These are phyloP conservation scores for Albizia julibrissin DNA, from an alignment of 306 rosid genomes.

Conservation along the genomic window DNA sequence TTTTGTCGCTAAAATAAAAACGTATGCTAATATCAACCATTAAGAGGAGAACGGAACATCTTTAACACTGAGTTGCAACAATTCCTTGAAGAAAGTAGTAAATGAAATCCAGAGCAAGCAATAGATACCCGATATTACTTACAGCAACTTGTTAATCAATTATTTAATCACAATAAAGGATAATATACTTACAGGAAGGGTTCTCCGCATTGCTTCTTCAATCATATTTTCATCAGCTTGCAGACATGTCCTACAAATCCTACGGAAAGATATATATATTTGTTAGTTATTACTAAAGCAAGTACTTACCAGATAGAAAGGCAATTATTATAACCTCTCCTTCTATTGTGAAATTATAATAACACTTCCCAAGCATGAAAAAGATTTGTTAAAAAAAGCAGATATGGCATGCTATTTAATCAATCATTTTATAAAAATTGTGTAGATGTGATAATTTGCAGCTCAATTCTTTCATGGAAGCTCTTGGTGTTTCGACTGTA, in stretches of 20 bases:
- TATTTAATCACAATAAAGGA: constrained; percentile 33
- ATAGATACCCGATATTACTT: neutral
- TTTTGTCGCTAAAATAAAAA: neutral
- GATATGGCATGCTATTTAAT: constrained; percentile 1
- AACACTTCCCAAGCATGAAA: constrained; percentile 16
- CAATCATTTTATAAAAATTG: neutral
- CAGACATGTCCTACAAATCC: constrained; percentile 92
- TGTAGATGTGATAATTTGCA: constrained; percentile 16
- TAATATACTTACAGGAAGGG: constrained; percentile 80
- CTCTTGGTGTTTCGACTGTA: constrained; percentile 9
- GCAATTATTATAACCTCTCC: constrained; percentile 1
- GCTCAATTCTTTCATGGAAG: constrained; percentile 9
- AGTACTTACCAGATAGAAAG: neutral
- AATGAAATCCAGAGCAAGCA: constrained; percentile 8
- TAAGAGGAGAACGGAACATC: neutral
- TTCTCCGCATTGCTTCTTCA: constrained; percentile 91
- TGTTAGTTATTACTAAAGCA: constrained; percentile 22
- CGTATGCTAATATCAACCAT: constrained; percentile 12
- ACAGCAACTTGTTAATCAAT: constrained; percentile 26
- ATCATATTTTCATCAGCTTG: constrained; percentile 83
- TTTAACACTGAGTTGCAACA: too few relatives aligned
- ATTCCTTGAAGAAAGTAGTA: neutral
- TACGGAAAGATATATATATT: constrained; percentile 24
- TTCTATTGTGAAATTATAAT: neutral
- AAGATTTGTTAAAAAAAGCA: constrained; percentile 5